Evolutionary conservation across 768 basidiomycete species (phyloP).

Genomic region (Auricularia sp.): DNA sequence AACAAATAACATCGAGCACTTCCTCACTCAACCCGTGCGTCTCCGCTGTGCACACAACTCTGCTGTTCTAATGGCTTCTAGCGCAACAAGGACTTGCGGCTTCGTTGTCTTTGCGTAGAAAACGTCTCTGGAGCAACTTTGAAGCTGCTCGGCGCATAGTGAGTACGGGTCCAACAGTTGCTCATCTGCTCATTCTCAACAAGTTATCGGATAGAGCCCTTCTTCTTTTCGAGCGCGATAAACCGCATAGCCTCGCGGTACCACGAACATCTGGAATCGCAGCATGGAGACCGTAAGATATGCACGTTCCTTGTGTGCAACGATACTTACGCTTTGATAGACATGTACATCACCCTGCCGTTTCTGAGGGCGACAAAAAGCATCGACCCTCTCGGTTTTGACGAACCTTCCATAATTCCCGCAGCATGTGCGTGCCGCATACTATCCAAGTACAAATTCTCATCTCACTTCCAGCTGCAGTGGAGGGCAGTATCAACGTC

Average conservation of each 20-base stretch:
- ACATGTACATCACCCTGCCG: background rate
- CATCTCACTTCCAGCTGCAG: background rate
- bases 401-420: background rate
- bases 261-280: background rate
- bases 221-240: background rate
- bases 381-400: background rate
- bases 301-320: background rate
- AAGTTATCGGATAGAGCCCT: background rate
- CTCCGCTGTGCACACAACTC: background rate
- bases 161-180: background rate
- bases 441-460: background rate
- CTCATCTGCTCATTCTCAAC: background rate
- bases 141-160: background rate
- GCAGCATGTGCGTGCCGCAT: background rate
- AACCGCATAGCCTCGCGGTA: background rate
- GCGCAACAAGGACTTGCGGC: background rate
- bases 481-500: background rate
- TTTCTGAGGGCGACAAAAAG: background rate
- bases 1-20: background rate
- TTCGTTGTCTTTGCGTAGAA: background rate
- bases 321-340: background rate
- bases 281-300: background rate
- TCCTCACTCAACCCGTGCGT: background rate
- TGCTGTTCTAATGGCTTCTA: background rate
- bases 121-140: background rate